Percentiles rank a stretch among this genome's conserved stretches.
phyloP scores from a whole-genome alignment of 768 basidiomycete genomes.

The Russula vinacea region DNA sequence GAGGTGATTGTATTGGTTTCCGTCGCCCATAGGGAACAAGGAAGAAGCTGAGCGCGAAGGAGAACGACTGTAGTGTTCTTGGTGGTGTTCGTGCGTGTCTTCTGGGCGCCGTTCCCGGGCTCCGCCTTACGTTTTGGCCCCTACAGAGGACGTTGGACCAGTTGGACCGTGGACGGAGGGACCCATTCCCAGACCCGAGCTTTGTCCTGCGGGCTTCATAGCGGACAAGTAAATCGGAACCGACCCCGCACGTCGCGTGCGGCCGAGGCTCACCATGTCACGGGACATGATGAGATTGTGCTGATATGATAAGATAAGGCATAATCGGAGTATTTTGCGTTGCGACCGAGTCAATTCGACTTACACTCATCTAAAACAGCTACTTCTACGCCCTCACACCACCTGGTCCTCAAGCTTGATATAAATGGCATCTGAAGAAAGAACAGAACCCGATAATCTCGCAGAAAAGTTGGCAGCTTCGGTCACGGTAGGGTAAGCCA shows the following conservation, averaged over 20 bases:
- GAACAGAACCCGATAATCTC: not conserved
- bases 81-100: not conserved
- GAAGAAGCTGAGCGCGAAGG: not conserved
- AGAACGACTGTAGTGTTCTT: too few species aligned
- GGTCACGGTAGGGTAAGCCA: constrained; percentile 4
- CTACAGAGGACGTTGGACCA: too few species aligned
- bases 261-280: too few species aligned
- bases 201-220: too few species aligned
- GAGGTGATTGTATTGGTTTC: constrained; percentile 95
- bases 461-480: constrained; percentile 6
- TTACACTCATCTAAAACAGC: not conserved
- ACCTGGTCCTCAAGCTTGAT: not conserved
- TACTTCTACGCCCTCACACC: not conserved
- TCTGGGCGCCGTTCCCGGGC: not conserved
- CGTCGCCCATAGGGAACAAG: constrained; percentile 70
- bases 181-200: not conserved
- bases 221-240: not conserved
- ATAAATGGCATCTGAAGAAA: constrained; percentile 10
- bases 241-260: not conserved
- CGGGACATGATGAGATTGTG: too few species aligned
- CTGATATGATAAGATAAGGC: constrained; percentile 6
- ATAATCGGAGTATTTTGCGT: not conserved
- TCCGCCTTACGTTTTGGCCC: too few species aligned
- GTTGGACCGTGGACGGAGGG: too few species aligned
- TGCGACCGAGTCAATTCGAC: not conserved